Evolutionary conservation across 169 alveolate species (phyloP).

Genomic region (Neospora caninum): DNA sequence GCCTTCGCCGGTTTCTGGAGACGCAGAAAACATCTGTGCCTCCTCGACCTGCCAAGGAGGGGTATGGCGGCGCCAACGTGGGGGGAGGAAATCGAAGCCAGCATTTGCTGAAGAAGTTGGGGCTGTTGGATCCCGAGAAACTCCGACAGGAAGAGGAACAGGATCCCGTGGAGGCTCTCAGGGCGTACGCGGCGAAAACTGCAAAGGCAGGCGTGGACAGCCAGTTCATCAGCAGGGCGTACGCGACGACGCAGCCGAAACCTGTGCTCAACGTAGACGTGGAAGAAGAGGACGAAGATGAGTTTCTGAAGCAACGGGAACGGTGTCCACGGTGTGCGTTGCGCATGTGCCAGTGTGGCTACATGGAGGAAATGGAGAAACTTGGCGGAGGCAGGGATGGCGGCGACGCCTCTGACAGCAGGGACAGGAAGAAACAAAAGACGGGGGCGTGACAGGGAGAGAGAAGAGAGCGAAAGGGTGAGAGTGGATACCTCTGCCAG

Average conservation of each 20-base stretch:
- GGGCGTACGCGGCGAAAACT: constrained; percentile 50
- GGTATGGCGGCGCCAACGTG: constrained; percentile 25
- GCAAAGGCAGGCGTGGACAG: constrained; percentile 15
- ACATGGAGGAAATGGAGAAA: constrained; percentile 39
- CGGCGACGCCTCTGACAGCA: not conserved
- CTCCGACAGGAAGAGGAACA: not conserved
- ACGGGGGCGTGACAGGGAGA: not conserved
- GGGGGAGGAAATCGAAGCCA: constrained; percentile 49
- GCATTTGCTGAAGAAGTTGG: constrained; percentile 50
- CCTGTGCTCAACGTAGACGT: constrained; percentile 44
- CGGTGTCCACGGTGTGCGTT: constrained; percentile 37
- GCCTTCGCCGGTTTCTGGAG: not conserved
- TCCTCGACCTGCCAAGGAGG: constrained; percentile 49
- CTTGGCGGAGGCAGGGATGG: not conserved
- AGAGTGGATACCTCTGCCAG: too few relatives aligned
- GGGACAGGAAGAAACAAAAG: not conserved
- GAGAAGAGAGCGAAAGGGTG: too few relatives aligned
- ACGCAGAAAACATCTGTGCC: constrained; percentile 60
- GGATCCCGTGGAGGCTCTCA: constrained; percentile 54
- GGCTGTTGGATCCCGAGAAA: constrained; percentile 9
- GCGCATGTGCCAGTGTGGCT: constrained; percentile 46
- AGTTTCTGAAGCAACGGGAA: not conserved
- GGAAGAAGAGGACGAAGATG: constrained; percentile 47
- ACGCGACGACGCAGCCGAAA: constrained; percentile 66
- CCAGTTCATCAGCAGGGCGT: constrained; percentile 58